Conservation (phyloP, 352 stramenopile genomes). For the Pythium utonaiense region DNA sequence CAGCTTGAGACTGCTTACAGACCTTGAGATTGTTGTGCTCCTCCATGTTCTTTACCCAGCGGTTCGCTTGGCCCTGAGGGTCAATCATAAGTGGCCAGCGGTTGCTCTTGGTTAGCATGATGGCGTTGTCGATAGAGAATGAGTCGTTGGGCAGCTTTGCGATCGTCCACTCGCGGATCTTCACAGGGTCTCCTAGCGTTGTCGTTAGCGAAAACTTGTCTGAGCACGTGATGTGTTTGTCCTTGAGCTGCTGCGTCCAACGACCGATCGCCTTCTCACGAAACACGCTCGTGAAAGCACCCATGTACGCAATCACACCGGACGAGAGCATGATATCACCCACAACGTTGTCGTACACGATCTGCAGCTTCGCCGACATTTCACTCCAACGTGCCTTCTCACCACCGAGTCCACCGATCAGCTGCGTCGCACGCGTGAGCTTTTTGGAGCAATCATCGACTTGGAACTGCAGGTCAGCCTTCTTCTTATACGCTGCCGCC, state of each 20-base stretch:
- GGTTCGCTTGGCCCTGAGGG: constrained; percentile 92
- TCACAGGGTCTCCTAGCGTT: constrained; percentile 89
- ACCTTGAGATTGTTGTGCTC: constrained; percentile 89
- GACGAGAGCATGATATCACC: constrained; percentile 93
- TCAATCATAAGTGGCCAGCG: constrained; percentile 97
- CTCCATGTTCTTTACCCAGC: constrained; percentile 96
- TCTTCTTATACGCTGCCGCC: constrained; percentile 91
- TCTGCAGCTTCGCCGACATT: constrained; percentile 80
- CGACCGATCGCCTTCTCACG: constrained; percentile 84
- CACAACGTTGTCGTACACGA: constrained; percentile 89
- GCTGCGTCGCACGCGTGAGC: constrained; percentile 87
- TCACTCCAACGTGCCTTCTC: constrained; percentile 93
- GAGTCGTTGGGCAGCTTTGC: constrained; percentile 94
- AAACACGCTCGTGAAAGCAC: constrained; percentile 90
- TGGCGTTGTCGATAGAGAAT: constrained; percentile 95
- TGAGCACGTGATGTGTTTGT: constrained; percentile 80
- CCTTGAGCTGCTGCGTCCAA: constrained; percentile 68
- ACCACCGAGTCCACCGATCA: constrained; percentile 92
- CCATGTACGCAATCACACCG: constrained; percentile 94
- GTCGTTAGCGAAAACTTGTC: constrained; percentile 74
- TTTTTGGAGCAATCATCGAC: constrained; percentile 93
- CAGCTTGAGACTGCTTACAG: constrained; percentile 90
- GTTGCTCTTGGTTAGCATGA: constrained; percentile 91
- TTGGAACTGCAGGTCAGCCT: constrained; percentile 86
- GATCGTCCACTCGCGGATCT: constrained; percentile 93